Conservation (phyloP, 192 early-diverging fungal genomes). For the Ambispora gerdemannii region DNA sequence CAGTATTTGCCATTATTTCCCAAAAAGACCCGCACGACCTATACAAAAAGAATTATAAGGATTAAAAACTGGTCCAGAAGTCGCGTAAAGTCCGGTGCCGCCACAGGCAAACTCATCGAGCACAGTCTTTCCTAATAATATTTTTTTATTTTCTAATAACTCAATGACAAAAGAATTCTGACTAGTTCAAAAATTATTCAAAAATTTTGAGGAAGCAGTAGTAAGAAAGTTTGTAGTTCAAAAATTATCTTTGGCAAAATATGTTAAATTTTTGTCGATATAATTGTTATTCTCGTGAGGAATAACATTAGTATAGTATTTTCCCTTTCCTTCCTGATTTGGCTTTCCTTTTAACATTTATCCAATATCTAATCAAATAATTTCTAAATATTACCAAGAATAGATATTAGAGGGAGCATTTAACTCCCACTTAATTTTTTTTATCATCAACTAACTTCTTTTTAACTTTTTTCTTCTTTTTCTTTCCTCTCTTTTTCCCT, state of each 20-base stretch:
- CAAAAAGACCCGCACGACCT: background rate
- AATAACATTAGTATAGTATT: no score
- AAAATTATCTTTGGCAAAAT: conserved; percentile 19
- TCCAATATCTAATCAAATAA: no score
- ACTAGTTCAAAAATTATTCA: background rate
- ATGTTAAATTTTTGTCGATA: background rate
- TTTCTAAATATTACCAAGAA: no score
- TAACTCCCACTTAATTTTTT: no score
- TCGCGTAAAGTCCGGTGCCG: background rate
- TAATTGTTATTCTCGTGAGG: no score
- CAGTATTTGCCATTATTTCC: background rate
- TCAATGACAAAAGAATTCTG: background rate
- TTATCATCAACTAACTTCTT: no score
- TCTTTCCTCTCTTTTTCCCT: no score
- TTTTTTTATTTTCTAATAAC: background rate
- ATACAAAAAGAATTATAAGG: conserved; percentile 23
- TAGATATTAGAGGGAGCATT: no score
- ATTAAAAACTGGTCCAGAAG: conserved; percentile 22
- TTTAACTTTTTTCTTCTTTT: no score
- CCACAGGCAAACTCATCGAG: conserved; percentile 15
- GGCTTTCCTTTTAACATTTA: no score
- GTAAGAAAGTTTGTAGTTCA: background rate
- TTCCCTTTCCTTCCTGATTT: no score
- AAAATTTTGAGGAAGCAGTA: conserved; percentile 1
- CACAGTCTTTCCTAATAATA: conserved; percentile 22